These are phyloP conservation scores for Periconia digitata DNA, from an alignment of 2,329 filamentous ascomycete species.

Conservation along the genomic window DNA sequence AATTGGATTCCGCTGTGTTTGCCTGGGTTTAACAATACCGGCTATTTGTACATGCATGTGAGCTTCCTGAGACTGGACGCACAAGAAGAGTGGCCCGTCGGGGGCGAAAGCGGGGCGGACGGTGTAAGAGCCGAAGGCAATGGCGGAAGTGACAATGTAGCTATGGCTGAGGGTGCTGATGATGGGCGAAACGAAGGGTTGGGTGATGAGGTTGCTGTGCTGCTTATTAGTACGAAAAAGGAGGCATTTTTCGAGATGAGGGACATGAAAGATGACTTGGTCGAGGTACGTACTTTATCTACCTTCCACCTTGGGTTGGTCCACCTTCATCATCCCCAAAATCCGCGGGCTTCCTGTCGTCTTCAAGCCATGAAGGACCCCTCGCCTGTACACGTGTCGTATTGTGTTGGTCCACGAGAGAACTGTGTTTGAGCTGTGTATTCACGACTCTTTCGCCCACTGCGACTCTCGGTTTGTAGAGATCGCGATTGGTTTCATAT, in stretches of 20 bases:
- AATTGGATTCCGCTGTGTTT: slow-evolving; percentile 97
- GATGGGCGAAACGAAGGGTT: slow-evolving; percentile 37
- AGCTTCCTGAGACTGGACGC: slow-evolving; percentile 74
- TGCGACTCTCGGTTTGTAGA: no score
- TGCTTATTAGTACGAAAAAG: slow-evolving; percentile 89
- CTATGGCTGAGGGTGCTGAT: slow-evolving; percentile 46
- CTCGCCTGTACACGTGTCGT: no score
- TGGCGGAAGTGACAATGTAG: slow-evolving; percentile 41
- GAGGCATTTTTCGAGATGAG: slow-evolving; percentile 92
- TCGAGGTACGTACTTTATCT: slow-evolving; percentile 50
- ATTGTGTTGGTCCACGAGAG: no score
- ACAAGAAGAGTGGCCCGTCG: slow-evolving; percentile 46
- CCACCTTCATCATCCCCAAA: no score
- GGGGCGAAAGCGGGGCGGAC: slow-evolving; percentile 28
- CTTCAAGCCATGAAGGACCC: no score
- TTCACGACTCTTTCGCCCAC: no score
- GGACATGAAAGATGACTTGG: slow-evolving; percentile 64
- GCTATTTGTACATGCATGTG: slow-evolving; percentile 99
- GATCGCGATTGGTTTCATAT: no score
- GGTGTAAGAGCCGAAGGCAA: not conserved
- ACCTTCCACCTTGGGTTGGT: not conserved
- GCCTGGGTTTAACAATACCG: slow-evolving; percentile 94
- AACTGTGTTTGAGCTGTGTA: no score
- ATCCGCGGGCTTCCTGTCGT: no score
- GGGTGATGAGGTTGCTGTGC: slow-evolving; percentile 80